A percentile compares a stretch with the other conserved stretches of the same genome.
Evolutionary conservation across 805 yeast genomes (phyloP).

Genomic region (Yamadazyma endophytica): DNA sequence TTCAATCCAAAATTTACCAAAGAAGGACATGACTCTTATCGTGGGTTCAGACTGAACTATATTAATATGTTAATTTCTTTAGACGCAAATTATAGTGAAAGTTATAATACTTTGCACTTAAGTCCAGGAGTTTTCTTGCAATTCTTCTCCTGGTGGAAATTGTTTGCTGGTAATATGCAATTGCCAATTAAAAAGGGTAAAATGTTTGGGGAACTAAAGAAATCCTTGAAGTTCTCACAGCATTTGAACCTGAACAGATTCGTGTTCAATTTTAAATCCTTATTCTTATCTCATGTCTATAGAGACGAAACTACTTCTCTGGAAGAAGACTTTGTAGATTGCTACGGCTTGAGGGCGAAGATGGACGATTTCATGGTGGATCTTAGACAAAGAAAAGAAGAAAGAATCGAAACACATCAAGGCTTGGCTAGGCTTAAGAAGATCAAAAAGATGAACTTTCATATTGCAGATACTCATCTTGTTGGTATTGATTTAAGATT

Average conservation of each 20-base stretch:
- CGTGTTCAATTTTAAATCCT: constrained; percentile 65
- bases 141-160: constrained; percentile 82
- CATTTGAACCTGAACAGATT: constrained; percentile 78
- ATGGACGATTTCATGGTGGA: constrained; percentile 36
- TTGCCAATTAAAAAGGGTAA: constrained; percentile 76
- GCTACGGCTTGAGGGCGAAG: constrained; percentile 62
- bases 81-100: constrained; percentile 28
- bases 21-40: constrained; percentile 35
- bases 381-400: constrained; percentile 39
- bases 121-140: constrained; percentile 64
- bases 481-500: constrained; percentile 57
- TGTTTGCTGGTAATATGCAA: constrained; percentile 74
- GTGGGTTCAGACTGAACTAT: constrained; percentile 36
- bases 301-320: constrained; percentile 40
- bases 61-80: constrained; percentile 40
- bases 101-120: constrained; percentile 71
- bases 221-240: constrained; percentile 66
- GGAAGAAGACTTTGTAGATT: constrained; percentile 44
- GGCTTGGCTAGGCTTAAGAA: constrained; percentile 45
- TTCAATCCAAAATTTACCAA: constrained; percentile 51
- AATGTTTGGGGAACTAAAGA: constrained; percentile 55
- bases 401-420: constrained; percentile 32
- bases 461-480: constrained; percentile 59
- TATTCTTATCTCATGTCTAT: constrained; percentile 72
- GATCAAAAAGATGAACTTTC: constrained; percentile 55